These are phyloP conservation scores for Diophrys sp. DNA, from an alignment of 73 alveolate species.

Conservation along the genomic window DNA sequence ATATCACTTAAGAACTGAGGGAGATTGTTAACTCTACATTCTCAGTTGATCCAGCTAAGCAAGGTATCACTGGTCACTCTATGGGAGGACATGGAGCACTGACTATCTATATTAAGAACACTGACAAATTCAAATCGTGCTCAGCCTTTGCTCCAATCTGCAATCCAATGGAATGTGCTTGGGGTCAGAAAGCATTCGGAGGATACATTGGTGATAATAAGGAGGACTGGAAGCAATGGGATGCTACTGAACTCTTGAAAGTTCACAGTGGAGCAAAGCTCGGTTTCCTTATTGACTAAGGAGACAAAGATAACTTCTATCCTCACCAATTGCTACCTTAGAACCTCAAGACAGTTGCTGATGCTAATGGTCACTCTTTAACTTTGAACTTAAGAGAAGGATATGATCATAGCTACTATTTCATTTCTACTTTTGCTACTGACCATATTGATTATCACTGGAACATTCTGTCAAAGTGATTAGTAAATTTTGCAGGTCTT, in stretches of 20 bases:
- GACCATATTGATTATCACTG: slow-evolving; percentile 65
- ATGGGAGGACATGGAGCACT: slow-evolving; percentile 89
- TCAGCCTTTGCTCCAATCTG: slow-evolving; percentile 83
- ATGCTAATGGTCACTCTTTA: slow-evolving; percentile 33
- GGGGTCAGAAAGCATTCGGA: slow-evolving; percentile 81
- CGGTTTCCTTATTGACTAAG: slow-evolving; percentile 65
- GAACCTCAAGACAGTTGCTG: slow-evolving; percentile 42
- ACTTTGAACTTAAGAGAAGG: slow-evolving; percentile 58
- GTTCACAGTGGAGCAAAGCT: slow-evolving; percentile 45
- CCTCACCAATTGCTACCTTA: slow-evolving; percentile 67
- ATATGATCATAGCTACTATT: slow-evolving; percentile 71
- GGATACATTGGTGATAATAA: slow-evolving; percentile 68
- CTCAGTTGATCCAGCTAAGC: slow-evolving; percentile 62
- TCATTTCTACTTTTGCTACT: slow-evolving; percentile 58
- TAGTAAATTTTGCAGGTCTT: no score
- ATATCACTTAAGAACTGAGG: slow-evolving; percentile 68
- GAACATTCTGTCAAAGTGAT: slow-evolving; percentile 7
- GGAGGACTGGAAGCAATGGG: slow-evolving; percentile 64
- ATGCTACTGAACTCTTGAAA: slow-evolving; percentile 59
- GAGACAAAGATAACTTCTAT: slow-evolving; percentile 61
- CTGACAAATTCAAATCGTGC: slow-evolving; percentile 50
- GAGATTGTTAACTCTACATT: slow-evolving; percentile 50
- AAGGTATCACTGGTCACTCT: slow-evolving; percentile 71
- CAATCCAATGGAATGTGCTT: slow-evolving; percentile 59
- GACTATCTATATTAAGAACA: slow-evolving; percentile 56